A percentile compares a stretch with the other conserved stretches of the same genome.
Conservation (phyloP, 371 early-diverging fungal genomes). For the Rhizopus stolonifer region DNA sequence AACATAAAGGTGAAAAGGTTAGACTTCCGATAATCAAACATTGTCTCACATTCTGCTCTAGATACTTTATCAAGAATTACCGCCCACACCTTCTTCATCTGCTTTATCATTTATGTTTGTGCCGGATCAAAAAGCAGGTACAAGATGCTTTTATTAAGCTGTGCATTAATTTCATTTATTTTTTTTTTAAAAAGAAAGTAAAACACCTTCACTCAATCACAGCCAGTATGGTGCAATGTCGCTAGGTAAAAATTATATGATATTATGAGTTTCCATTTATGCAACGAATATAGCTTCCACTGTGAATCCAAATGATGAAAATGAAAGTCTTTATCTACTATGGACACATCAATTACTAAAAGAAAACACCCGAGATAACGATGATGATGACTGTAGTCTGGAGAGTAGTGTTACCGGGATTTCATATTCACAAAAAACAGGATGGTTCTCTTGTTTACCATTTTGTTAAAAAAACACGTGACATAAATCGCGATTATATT, state of each 20-base stretch:
- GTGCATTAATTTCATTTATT: neutral
- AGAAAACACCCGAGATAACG: slow-evolving; percentile 14
- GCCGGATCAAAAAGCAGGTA: slow-evolving; percentile 5
- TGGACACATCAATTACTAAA: slow-evolving; percentile 45
- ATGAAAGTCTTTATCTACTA: slow-evolving; percentile 40
- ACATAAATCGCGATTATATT: no score
- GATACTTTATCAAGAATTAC: slow-evolving; percentile 8
- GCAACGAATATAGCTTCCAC: slow-evolving; percentile 1
- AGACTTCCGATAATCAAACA: neutral
- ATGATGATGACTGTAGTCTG: slow-evolving; percentile 4
- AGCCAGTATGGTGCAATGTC: slow-evolving; percentile 10
- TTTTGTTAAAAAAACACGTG: slow-evolving; percentile 1
- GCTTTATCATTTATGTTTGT: slow-evolving; percentile 4
- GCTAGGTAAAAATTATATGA: neutral
- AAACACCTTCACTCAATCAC: neutral
- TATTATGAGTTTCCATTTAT: neutral
- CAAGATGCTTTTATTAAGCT: neutral
- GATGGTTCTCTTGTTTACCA: slow-evolving; percentile 14
- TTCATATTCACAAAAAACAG: neutral
- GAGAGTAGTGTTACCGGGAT: slow-evolving; percentile 17
- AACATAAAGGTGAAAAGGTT: neutral
- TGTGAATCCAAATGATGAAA: slow-evolving; percentile 29
- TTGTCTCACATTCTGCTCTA: no score
- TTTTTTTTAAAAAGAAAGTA: neutral
- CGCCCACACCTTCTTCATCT: slow-evolving; percentile 14